Conservation (phyloP, 176 grass and related monocot species). For the Cenchrus fungigraminus region DNA sequence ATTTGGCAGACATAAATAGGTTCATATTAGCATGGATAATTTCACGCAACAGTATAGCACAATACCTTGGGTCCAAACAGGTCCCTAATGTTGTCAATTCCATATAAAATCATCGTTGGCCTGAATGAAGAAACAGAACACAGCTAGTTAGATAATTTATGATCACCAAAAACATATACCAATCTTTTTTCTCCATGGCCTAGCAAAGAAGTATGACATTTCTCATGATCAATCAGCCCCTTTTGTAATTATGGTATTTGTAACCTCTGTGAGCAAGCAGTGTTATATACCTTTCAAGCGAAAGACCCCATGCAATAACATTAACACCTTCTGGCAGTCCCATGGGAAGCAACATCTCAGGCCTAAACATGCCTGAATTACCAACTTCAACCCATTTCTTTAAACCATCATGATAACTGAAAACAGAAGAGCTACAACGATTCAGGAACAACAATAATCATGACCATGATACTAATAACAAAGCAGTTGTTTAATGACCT, state of each 20-base stretch:
- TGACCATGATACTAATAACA: constrained; percentile 23
- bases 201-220: no score
- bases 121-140: constrained; percentile 38
- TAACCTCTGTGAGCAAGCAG: background rate
- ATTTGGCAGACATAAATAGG: background rate
- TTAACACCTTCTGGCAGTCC: constrained; percentile 92
- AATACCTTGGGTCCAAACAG: constrained; percentile 97
- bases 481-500: constrained; percentile 48
- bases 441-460: background rate
- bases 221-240: no score
- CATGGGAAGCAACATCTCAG: constrained; percentile 98
- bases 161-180: background rate
- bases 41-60: background rate
- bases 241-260: no score
- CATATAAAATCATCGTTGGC: constrained; percentile 93
- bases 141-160: background rate
- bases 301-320: constrained; percentile 99
- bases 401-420: constrained; percentile 89
- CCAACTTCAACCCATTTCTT: constrained; percentile 98
- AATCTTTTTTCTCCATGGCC: no score
- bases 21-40: no score
- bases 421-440: constrained; percentile 31
- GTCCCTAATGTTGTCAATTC: constrained; percentile 80
- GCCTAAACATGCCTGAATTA: constrained; percentile 98
- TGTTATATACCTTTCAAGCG: constrained; percentile 81